These are phyloP conservation scores for Somion occarium DNA, from an alignment of 1,284 basidiomycete genomes.

Conservation along the genomic window DNA sequence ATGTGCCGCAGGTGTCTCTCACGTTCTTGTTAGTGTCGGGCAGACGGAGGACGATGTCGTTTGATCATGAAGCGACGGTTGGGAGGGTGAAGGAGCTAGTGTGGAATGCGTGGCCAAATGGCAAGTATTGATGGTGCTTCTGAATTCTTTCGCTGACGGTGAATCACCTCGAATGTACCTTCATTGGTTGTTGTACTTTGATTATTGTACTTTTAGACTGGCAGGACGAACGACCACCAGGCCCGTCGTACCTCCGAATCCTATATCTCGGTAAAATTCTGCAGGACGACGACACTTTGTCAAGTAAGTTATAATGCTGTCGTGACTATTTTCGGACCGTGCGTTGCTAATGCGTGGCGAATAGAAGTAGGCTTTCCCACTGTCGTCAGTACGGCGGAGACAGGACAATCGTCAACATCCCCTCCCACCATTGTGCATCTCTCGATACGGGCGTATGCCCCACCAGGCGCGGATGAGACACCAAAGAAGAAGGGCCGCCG, in stretches of 20 bases:
- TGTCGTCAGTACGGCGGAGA: constrained; percentile 31
- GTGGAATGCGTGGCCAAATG: constrained; percentile 80
- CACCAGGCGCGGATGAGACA: constrained; percentile 44
- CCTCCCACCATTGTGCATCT: constrained; percentile 75
- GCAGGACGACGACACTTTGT: constrained; percentile 76
- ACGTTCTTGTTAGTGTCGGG: constrained; percentile 79
- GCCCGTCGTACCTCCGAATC: constrained; percentile 74
- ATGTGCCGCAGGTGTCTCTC: constrained; percentile 60
- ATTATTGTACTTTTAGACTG: constrained; percentile 49
- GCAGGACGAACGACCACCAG: constrained; percentile 76
- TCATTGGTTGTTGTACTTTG: background rate
- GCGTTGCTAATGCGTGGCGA: constrained; percentile 1
- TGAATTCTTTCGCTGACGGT: constrained; percentile 1
- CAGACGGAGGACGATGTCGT: constrained; percentile 65
- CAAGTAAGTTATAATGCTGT: constrained; percentile 46
- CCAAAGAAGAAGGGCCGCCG: constrained; percentile 43
- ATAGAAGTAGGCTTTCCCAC: constrained; percentile 49
- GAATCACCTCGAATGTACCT: background rate
- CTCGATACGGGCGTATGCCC: constrained; percentile 65
- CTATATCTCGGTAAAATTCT: constrained; percentile 81
- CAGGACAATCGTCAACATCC: constrained; percentile 18
- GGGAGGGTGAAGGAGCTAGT: constrained; percentile 81
- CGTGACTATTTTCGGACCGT: background rate
- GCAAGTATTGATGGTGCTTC: constrained; percentile 35
- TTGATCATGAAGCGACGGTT: constrained; percentile 75